Evolutionary conservation across 192 early-diverging fungal species (phyloP), one percentile per base, ranked within the genome.

Genomic region (Funneliformis mosseae): DNA sequence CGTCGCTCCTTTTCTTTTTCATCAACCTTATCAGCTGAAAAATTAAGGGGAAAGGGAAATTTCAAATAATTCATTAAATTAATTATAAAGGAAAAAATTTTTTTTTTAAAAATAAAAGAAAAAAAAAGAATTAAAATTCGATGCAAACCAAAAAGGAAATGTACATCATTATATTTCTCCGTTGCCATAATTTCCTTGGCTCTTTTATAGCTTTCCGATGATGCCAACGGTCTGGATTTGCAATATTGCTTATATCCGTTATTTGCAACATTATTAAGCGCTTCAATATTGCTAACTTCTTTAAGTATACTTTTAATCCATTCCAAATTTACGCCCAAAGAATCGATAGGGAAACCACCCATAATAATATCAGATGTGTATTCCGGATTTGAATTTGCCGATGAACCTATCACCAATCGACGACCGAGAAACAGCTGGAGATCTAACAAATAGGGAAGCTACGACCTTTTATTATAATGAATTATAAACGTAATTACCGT

Each of bases 381-480:
- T 21, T 91, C 88, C 0, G 87, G 89, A 5, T 39, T 27, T 59
- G 78, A 73, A 25, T 59, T 55, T 0, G 45, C 66, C 0, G 83
- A 81, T 2, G 77, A 77, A 8, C 89, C 87, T 16, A 89, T 78
- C 4, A 88, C 43, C 45, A 87, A 85, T 75, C 93, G 90, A 16
- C 98, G 91, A 9, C 92, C 92, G 75, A 95, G 86, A 82, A 98
- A 99, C 42, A 98, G 85, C 83, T 98, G 96, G 73, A 99, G 85
- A 86, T 99, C 98, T 10, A 99, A 82, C 66, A 98, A 85, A 78
- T 94, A 96, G 1, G 98, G 96, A 33, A 99, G 77, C 79, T 79
- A 42, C 38, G 28, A 38, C 50, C 10, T 18, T 14, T 70, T 63
- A 25, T n/a, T 42, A 84, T 74, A 71, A 27, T 28, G 68, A 81